Evolutionary conservation across 192 early-diverging fungal genomes (phyloP).

Genomic region (Backusella liffmaniae): DNA sequence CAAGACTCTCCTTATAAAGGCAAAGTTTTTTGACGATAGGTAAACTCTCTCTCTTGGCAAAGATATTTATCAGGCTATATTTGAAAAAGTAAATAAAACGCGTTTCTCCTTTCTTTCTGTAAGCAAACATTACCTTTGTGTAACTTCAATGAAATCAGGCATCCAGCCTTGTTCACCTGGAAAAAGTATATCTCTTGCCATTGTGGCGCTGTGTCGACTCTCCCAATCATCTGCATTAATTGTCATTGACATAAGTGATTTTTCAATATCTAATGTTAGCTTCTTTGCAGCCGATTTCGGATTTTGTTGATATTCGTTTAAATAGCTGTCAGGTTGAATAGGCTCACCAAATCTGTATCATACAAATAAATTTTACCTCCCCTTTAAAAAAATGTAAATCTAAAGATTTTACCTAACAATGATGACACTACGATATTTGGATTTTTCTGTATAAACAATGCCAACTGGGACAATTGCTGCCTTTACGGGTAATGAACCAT

Average conservation of each 20-base stretch:
- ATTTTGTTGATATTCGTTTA: constrained; percentile 35
- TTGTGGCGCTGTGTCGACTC: constrained; percentile 30
- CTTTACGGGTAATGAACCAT: constrained; percentile 13
- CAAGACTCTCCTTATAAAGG: constrained; percentile 15
- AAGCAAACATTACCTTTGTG: constrained; percentile 39
- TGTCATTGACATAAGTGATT: constrained; percentile 36
- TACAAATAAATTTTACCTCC: not conserved
- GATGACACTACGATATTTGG: constrained; percentile 42
- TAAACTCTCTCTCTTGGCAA: constrained; percentile 11
- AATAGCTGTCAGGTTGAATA: constrained; percentile 34
- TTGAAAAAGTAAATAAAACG: not conserved
- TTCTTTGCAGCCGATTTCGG: constrained; percentile 34
- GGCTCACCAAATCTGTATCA: constrained; percentile 39
- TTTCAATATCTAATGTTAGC: constrained; percentile 38
- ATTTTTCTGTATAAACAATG: constrained; percentile 47
- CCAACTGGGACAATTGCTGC: constrained; percentile 40
- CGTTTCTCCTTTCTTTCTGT: not conserved
- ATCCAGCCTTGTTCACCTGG: constrained; percentile 27
- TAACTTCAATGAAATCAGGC: constrained; percentile 41
- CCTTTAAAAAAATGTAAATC: not conserved
- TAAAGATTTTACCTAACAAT: constrained; percentile 38
- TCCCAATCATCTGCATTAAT: constrained; percentile 52
- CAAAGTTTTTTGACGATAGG: constrained; percentile 12
- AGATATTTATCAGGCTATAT: constrained; percentile 25
- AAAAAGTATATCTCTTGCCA: constrained; percentile 40